Percentiles rank a stretch among this genome's conserved stretches.
These are phyloP conservation scores for Macaranga tanarius DNA, from an alignment of 441 rosid genomes.

Conservation along the genomic window DNA sequence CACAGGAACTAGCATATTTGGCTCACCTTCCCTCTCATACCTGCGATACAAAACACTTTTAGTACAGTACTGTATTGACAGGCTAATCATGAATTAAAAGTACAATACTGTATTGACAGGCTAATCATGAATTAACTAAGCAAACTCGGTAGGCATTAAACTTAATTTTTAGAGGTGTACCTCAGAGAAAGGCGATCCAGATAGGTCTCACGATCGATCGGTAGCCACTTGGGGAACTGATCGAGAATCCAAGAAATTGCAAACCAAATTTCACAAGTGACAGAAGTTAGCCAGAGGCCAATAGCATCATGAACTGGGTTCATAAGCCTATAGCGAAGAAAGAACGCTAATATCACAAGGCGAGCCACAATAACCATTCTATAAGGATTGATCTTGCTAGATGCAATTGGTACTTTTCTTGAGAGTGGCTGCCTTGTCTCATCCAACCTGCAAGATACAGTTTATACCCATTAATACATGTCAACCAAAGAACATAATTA, in stretches of 20 bases:
- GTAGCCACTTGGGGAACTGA: constrained; percentile 96
- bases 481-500: too few species aligned
- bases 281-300: constrained; percentile 91
- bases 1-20: constrained; percentile 69
- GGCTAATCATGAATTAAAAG: not conserved
- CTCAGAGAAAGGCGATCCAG: constrained; percentile 89
- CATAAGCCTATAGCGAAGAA: constrained; percentile 75
- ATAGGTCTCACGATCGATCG: constrained; percentile 85
- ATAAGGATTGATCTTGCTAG: constrained; percentile 89
- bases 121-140: not conserved
- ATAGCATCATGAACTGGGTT: constrained; percentile 87
- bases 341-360: constrained; percentile 65
- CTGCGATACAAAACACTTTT: constrained; percentile 34
- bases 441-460: constrained; percentile 53
- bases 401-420: constrained; percentile 90
- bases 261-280: constrained; percentile 90
- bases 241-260: constrained; percentile 96
- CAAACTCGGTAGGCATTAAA: not conserved
- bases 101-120: too few species aligned
- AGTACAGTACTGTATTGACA: not conserved
- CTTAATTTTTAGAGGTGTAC: constrained; percentile 27
- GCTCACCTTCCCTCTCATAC: constrained; percentile 86
- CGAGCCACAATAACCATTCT: constrained; percentile 88
- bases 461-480: not conserved
- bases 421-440: constrained; percentile 92